Evolutionary conservation across 805 yeast species (phyloP).

Genomic region (Nakazawaea wyomingensis): DNA sequence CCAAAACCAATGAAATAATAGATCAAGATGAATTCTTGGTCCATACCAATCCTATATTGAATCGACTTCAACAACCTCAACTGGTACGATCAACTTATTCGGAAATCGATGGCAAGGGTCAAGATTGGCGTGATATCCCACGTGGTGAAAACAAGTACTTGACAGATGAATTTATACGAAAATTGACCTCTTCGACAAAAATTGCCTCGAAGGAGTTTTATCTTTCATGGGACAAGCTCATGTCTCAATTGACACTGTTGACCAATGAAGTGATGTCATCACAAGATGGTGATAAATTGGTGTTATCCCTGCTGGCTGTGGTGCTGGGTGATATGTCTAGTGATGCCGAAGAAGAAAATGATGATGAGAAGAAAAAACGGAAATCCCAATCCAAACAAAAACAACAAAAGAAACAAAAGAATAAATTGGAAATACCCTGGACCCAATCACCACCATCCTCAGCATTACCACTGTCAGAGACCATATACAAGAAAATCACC

Average conservation of each 20-base stretch:
- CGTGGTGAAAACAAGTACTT: constrained; percentile 48
- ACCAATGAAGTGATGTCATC: constrained; percentile 21
- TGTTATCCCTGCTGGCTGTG: constrained; percentile 35
- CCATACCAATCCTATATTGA: constrained; percentile 6
- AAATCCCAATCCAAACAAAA: no score
- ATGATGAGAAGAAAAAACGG: no score
- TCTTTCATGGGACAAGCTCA: constrained; percentile 24
- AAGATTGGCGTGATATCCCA: constrained; percentile 72
- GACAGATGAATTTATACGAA: constrained; percentile 19
- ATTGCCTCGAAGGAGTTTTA: constrained; percentile 20
- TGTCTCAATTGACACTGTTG: constrained; percentile 22
- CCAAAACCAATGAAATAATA: constrained; percentile 4
- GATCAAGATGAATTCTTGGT: constrained; percentile 12
- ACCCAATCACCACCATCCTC: no score
- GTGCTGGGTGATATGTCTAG: constrained; percentile 11
- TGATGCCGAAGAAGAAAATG: no score
- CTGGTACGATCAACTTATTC: constrained; percentile 2
- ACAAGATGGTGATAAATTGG: constrained; percentile 32
- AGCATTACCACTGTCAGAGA: no score
- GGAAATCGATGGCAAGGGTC: constrained; percentile 30
- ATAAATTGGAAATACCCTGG: no score
- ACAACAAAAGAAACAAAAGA: no score
- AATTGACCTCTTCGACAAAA: constrained; percentile 18
- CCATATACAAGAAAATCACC: constrained; percentile 42
- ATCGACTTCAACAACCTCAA: neutral